A percentile compares a stretch with the other conserved stretches of the same genome.
These are phyloP conservation scores for Phytophthora litchii DNA, from an alignment of 352 stramenopile genomes.

Conservation along the genomic window DNA sequence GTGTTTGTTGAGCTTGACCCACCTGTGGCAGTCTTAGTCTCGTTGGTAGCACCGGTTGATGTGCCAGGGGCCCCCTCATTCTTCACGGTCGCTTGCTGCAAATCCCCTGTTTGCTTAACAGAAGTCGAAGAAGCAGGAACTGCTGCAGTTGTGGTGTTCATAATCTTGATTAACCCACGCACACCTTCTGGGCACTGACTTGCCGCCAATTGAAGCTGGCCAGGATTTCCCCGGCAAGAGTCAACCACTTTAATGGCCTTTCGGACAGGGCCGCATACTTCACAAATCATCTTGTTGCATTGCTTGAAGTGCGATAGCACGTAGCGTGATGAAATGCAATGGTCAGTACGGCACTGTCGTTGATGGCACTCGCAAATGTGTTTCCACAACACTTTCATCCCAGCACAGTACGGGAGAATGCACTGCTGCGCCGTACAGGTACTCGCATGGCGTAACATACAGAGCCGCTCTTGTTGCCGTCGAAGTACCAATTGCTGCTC, in stretches of 20 bases:
- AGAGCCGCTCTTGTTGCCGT: constrained; percentile 85
- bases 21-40: constrained; percentile 1
- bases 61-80: constrained; percentile 18
- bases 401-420: constrained; percentile 82
- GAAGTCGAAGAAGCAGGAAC: constrained; percentile 13
- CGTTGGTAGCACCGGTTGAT: constrained; percentile 3
- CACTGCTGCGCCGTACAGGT: constrained; percentile 74
- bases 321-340: constrained; percentile 90
- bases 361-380: constrained; percentile 92
- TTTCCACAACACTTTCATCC: constrained; percentile 92
- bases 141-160: constrained; percentile 73
- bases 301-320: constrained; percentile 92
- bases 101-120: constrained; percentile 36
- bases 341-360: constrained; percentile 83
- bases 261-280: constrained; percentile 86
- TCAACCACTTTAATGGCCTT: constrained; percentile 91
- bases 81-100: constrained; percentile 20
- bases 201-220: constrained; percentile 71
- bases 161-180: constrained; percentile 87
- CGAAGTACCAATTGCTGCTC: constrained; percentile 87
- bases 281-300: constrained; percentile 92
- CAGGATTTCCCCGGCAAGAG: constrained; percentile 74
- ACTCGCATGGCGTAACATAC: constrained; percentile 87
- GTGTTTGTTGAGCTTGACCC: constrained; percentile 1
- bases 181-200: constrained; percentile 79